Base-by-base conservation (phyloP, 129 eudicot genomes). In the Solidago caesia region DNA sequence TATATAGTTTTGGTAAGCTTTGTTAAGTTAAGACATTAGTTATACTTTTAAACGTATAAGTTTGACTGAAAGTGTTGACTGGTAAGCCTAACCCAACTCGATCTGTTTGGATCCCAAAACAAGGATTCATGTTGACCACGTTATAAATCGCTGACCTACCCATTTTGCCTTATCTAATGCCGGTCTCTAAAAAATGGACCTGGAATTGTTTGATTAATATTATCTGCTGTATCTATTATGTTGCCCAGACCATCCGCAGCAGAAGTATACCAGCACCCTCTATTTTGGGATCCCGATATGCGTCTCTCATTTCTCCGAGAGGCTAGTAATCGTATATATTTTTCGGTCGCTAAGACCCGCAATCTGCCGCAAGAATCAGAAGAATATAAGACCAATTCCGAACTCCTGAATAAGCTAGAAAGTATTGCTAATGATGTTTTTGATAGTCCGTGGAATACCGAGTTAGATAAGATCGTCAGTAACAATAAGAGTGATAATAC, bases 271-370 rank as follows among this genome's bases (percentile, higher is more conserved):
- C 78, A 78, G 68, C 97, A 92, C 75, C 97, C 97, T 29, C 82
- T 92, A 7, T 92, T 89, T 70, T 92, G 97, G 97, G 80, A 67
- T 71, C 64, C 89, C 0, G 96, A 92, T 71, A 84, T 52, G 79
- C 87, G 96, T 70, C 97, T 92, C 75, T 89, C 97, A 11, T 92
- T 92, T 70, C 94, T 92, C 10, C 87, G 94, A 39, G 96, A 92
- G 57, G 91, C 92, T 5, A 92, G 97, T 51, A 96, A 92, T 64
- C 81, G 91, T 25, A 91, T 92, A 47, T 94, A 92, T n/a, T n/a
- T n/a, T n/a, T n/a, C n/a, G n/a, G n/a, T n/a, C n/a, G 21, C 21
- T 21, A 21, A 21, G 21, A 21, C 64, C 89, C 0, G 97, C n/a
- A n/a, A 92, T 71, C 82, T 58, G 79, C 87, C 94, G 67, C 97